These are phyloP conservation scores for Xylariaceae sp. DNA, from an alignment of 2,329 filamentous ascomycete species.

Conservation along the genomic window DNA sequence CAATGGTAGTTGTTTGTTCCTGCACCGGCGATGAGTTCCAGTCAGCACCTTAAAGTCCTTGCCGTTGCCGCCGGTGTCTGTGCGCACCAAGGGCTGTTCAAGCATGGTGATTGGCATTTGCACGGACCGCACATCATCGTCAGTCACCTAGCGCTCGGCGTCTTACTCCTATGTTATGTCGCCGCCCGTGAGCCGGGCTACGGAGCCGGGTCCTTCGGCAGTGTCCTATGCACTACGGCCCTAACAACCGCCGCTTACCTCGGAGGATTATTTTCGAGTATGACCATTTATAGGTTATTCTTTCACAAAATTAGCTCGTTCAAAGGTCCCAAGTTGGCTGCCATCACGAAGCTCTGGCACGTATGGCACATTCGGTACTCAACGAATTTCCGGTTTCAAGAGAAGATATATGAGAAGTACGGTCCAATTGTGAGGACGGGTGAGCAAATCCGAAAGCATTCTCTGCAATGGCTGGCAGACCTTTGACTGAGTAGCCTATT, in stretches of 20 bases:
- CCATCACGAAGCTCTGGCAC: conserved; percentile 26
- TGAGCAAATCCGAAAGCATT: background rate
- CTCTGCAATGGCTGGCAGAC: too few relatives aligned
- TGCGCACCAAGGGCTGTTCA: conserved; percentile 19
- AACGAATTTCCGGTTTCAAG: conserved; percentile 13
- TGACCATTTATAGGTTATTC: conserved; percentile 33
- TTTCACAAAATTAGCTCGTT: conserved; percentile 33
- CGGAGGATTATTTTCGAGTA: conserved; percentile 18
- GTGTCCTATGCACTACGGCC: conserved; percentile 1
- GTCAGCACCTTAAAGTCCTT: background rate
- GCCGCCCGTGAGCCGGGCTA: background rate
- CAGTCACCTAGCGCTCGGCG: conserved; percentile 10
- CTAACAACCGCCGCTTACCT: conserved; percentile 13
- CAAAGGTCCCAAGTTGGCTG: conserved; percentile 33
- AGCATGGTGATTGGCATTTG: conserved; percentile 20
- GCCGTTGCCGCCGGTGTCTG: conserved; percentile 13
- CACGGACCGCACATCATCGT: conserved; percentile 18
- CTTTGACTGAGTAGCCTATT: conserved; percentile 3
- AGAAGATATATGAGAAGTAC: conserved; percentile 17
- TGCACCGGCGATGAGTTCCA: too few relatives aligned
- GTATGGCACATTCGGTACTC: conserved; percentile 20
- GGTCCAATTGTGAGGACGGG: conserved; percentile 20
- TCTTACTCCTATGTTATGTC: conserved; percentile 9
- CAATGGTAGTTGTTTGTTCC: too few relatives aligned
- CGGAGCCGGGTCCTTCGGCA: background rate